These are phyloP conservation scores for Circinella umbellata DNA, from an alignment of 371 early-diverging fungal species.

Conservation along the genomic window DNA sequence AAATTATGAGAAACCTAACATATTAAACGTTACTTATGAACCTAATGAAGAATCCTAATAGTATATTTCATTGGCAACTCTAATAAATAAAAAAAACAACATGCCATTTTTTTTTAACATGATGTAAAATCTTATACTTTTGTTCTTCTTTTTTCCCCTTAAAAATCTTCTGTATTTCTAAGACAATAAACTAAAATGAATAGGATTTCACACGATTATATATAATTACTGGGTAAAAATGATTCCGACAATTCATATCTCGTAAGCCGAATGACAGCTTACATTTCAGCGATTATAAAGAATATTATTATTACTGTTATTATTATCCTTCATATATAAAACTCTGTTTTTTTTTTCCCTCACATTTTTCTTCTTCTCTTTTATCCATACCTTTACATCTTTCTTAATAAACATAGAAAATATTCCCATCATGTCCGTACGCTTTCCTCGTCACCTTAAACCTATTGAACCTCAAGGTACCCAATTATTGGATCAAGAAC, in stretches of 20 bases:
- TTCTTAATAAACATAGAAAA: too few relatives aligned
- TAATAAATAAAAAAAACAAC: neutral
- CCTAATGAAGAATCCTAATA: neutral
- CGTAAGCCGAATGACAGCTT: constrained; percentile 14
- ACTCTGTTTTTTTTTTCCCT: neutral
- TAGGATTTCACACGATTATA: neutral
- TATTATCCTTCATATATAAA: neutral
- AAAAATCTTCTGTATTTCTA: neutral
- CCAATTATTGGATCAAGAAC: constrained; percentile 46
- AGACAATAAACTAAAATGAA: neutral
- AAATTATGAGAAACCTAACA: constrained; percentile 46
- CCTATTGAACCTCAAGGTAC: constrained; percentile 61
- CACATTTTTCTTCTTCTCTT: constrained; percentile 16
- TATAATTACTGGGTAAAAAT: neutral
- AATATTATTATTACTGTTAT: neutral
- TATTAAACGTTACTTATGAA: constrained; percentile 34
- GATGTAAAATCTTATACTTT: neutral
- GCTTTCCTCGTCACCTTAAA: constrained; percentile 55
- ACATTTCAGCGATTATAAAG: too few relatives aligned
- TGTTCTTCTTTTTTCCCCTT: neutral
- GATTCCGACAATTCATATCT: constrained; percentile 12
- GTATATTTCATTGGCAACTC: too few relatives aligned
- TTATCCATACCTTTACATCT: neutral
- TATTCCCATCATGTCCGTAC: constrained; percentile 19
- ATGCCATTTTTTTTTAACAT: neutral